Base-by-base conservation (phyloP, 2,329 filamentous ascomycete genomes). In the Ceratocystis papillata region DNA sequence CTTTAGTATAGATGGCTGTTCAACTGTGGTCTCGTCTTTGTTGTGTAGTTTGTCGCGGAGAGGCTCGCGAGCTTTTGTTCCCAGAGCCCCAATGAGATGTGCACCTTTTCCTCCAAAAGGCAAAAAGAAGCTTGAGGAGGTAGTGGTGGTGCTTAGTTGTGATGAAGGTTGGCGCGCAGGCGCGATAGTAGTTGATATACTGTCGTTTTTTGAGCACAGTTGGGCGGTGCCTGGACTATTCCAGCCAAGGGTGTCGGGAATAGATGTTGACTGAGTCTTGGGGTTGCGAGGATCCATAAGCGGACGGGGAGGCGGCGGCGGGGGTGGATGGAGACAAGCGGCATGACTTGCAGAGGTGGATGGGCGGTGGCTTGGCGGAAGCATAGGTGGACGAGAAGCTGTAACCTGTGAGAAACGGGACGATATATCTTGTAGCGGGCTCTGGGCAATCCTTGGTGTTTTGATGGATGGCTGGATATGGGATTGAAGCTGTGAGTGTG, bases 181-280 rank as follows among this genome's bases (percentile, higher is more conserved):
- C 5, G 79, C 78, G 57, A 80, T 71, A 4, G 73, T 69, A 48
- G 70, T 71, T 65, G 59, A 41, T 30, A 64, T 57, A 46, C 60
- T 63, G 55, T 64, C 67, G 17, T 44, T 57, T 20, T 62, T 30
- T 25, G 65, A 63, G 46, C 55, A 20, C 17, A 55, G 10, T 7
- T 50, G 65, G 30, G 65, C 10, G 78, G 77, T 67, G 76, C 76
- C 57, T 77, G 69, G 25, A 76, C 71, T 77, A 28, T 74, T 75
- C 81, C 81, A 84, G 70, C 76, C 76, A 69, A 83, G 72, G 3
- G 82, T 84, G 74, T 85, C 83, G 17, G 82, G 82, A 68, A 85
- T 74, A 3, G 79, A 79, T 44, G 73, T 73, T n/a, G 77, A 75
- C 10, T 72, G 72, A 12, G 69, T 55, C 5, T 64, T 69, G 17